A percentile compares a stretch with the other conserved stretches of the same genome.
Evolutionary conservation across 2,329 filamentous ascomycete species (phyloP).

Genomic region (Pseudogymnoascus sp.): DNA sequence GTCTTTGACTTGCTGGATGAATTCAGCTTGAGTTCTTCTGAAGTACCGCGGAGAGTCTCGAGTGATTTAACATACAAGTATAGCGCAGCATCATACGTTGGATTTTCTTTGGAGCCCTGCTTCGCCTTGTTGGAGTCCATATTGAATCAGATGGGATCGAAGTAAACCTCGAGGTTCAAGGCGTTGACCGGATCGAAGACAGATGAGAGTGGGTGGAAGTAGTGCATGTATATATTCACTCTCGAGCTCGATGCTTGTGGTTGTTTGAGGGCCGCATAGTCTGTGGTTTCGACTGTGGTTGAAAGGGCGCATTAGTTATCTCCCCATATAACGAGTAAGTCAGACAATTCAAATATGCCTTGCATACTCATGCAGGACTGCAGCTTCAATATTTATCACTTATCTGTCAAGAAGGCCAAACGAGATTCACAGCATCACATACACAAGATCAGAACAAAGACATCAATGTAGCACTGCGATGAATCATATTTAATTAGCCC

Average conservation of each 20-base stretch:
- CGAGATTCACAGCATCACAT: not conserved
- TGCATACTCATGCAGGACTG: not conserved
- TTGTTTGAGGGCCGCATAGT: not conserved
- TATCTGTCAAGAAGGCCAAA: not conserved
- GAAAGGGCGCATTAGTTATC: not conserved
- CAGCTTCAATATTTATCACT: not conserved
- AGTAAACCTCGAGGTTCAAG: not conserved
- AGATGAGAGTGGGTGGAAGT: not conserved
- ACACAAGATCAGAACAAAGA: not conserved
- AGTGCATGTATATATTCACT: not conserved
- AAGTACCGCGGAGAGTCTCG: not conserved
- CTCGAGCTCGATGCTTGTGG: not conserved
- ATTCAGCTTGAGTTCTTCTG: not conserved
- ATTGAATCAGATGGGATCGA: not conserved
- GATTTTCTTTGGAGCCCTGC: not conserved
- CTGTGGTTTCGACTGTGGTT: not conserved
- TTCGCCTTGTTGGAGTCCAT: not conserved
- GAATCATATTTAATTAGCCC: conserved; percentile 8
- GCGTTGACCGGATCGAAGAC: not conserved
- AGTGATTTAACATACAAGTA: not conserved
- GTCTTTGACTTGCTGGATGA: not conserved
- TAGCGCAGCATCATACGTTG: not conserved
- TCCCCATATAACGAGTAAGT: not conserved
- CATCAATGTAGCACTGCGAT: not conserved
- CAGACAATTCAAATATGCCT: not conserved